Evolutionary conservation across 371 early-diverging fungal genomes (phyloP), one percentile per base, ranked within the genome.

Genomic region (Cokeromyces recurvatus): DNA sequence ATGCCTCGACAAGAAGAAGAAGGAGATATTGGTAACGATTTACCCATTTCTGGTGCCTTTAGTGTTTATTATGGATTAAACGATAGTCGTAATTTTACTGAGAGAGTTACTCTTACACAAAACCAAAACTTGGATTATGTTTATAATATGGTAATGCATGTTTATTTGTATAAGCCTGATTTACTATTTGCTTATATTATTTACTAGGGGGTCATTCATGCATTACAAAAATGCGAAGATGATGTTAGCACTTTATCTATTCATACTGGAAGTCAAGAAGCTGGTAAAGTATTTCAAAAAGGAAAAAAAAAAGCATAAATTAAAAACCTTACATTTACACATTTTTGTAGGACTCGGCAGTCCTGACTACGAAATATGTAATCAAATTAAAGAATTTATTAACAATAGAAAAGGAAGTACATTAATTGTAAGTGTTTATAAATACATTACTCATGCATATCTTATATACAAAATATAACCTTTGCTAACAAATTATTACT

Each of bases 401-500:
- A 29, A 32, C 5, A 43, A 48, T 17, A 47, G 54, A 54, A 48
- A 54, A 25, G 42, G 42, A 11, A 37, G 12, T 11, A 54, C 54
- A 27, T 34, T 20, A 17, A 54, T 54, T 19, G 54, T 54, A 47
- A 47, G 48, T 48, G n/a, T n/a, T n/a, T n/a, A n/a, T n/a, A n/a
- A n/a, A n/a, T n/a, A n/a, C n/a, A n/a, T n/a, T n/a, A n/a, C n/a
- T n/a, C n/a, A n/a, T n/a, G n/a, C n/a, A n/a, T n/a, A n/a, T n/a
- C n/a, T n/a, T n/a, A n/a, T n/a, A n/a, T n/a, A n/a, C n/a, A n/a
- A n/a, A n/a, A n/a, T n/a, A n/a, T n/a, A n/a, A n/a, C n/a, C n/a
- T n/a, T n/a, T n/a, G n/a, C n/a, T n/a, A n/a, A n/a, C n/a, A n/a
- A n/a, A n/a, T n/a, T n/a, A n/a, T n/a, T n/a, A n/a, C n/a, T n/a